A percentile compares a stretch with the other conserved stretches of the same genome.
These are phyloP conservation scores for Theobroma cacao DNA, from an alignment of 345 rosid species.

Conservation along the genomic window DNA sequence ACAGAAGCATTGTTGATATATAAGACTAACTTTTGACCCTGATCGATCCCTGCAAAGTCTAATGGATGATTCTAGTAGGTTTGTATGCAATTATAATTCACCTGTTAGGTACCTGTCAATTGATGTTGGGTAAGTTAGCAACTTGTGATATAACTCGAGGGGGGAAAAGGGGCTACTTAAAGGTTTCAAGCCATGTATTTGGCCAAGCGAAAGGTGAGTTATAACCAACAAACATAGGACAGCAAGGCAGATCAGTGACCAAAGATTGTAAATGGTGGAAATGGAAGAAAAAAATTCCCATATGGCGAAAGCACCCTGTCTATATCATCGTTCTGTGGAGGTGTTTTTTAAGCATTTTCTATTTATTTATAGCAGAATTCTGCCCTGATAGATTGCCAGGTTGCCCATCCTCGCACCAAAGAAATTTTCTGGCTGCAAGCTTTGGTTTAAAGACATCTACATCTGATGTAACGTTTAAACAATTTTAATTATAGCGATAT, in stretches of 20 bases:
- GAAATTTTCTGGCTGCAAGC: not conserved
- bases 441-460: constrained; percentile 3
- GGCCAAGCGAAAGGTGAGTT: not conserved
- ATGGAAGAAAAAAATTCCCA: not conserved
- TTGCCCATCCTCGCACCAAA: not conserved
- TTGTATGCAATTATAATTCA: not conserved
- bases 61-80: not conserved
- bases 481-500: not conserved
- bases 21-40: not conserved
- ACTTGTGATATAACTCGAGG: not conserved
- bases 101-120: constrained; percentile 12
- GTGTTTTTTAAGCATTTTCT: not conserved
- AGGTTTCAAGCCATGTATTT: not conserved
- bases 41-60: constrained; percentile 1
- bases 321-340: not conserved
- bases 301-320: not conserved
- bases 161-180: not conserved
- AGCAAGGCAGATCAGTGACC: not conserved
- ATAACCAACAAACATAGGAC: constrained; percentile 1
- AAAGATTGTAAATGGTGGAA: not conserved
- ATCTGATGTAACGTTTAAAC: constrained; percentile 1
- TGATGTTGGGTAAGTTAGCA: not conserved
- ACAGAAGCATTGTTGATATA: not conserved
- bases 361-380: not conserved
- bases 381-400: not conserved